Evolutionary conservation across 768 basidiomycete species (phyloP), one percentile per base, ranked within the genome.

Genomic region (Phallus indusiatus): DNA sequence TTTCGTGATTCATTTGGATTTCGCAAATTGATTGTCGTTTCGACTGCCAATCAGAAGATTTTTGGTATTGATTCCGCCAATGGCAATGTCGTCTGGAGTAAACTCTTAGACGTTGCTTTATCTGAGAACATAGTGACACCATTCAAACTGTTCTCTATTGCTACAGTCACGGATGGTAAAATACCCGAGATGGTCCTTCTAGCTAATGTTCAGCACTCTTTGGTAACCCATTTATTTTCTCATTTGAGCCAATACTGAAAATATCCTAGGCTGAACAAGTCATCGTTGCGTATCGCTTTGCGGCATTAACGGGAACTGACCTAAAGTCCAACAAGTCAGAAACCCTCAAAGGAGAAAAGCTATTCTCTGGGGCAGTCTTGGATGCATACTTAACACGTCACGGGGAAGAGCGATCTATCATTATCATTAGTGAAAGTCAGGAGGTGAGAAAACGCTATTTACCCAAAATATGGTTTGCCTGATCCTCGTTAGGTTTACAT

Each of bases 1-100:
- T 73, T 76, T 60, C 82, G 90, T 5, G 92, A 94, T 66, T 71
- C 84, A 0, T 95, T 94, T 67, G 93, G 92, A 0, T 91, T 96
- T 72, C 78, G 86, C 37, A 90, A 96, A 67, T 70, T 96, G 28
- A 80, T 94, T 49, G 80, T 95, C 4, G 78, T 75, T 6, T 87
- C 84, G 0, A 91, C 88, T 2, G 64, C 74, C 0, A 75, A 79
- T 28, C 91, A 92, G 1, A 92, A 90, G 65, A 63, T 94, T 0
- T 92, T 84, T 65, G 94, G 84, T 0, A 71, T 97, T 47, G 92
- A 96, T 64, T 86, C 89, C 1, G 80, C 82, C 10, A 87, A 76
- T 48, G 94, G 94, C 0, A 74, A 78, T 1, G 76, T 91, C 33
- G 66, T 95, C 1, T 97, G 94, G 94, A 85, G 80, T 63, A 81